These are phyloP conservation scores for Gnetum montanum DNA, from an alignment of 75 land plant species.

Conservation along the genomic window DNA sequence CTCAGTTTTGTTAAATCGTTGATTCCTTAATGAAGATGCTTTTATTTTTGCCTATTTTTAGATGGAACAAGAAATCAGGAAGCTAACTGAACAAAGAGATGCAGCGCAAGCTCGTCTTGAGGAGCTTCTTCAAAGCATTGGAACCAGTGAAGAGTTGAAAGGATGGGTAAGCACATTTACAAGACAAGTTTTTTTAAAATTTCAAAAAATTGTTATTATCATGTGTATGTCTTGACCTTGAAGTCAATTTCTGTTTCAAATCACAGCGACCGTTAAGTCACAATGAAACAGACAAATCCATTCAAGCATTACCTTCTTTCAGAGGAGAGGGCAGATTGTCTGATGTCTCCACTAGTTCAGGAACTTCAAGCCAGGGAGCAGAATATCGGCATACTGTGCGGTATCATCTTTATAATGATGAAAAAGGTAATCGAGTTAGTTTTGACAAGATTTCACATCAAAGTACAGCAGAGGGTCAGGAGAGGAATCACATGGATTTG, in stretches of 20 bases:
- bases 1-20: not conserved
- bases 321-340: no score
- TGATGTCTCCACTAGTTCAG: no score
- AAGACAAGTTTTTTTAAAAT: not conserved
- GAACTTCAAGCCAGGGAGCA: no score
- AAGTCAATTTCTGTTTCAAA: not conserved
- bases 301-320: not conserved
- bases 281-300: not conserved
- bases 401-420: no score
- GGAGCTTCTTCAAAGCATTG: conserved; percentile 53
- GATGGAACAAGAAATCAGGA: conserved; percentile 71
- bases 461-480: conserved; percentile 4
- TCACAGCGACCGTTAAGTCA: not conserved
- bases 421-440: not conserved
- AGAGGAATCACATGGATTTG: not conserved
- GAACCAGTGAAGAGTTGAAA: conserved; percentile 31
- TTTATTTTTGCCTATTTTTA: conserved; percentile 6
- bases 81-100: conserved; percentile 69
- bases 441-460: not conserved
- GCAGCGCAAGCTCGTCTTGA: conserved; percentile 72
- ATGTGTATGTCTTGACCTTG: not conserved
- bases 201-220: not conserved
- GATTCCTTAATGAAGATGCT: conserved; percentile 3
- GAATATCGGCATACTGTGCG: no score
- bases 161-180: conserved; percentile 11